Percentiles rank a stretch among this genome's conserved stretches.
Conservation (phyloP, 208 protist genomes). For the Crithidia thermophila region DNA sequence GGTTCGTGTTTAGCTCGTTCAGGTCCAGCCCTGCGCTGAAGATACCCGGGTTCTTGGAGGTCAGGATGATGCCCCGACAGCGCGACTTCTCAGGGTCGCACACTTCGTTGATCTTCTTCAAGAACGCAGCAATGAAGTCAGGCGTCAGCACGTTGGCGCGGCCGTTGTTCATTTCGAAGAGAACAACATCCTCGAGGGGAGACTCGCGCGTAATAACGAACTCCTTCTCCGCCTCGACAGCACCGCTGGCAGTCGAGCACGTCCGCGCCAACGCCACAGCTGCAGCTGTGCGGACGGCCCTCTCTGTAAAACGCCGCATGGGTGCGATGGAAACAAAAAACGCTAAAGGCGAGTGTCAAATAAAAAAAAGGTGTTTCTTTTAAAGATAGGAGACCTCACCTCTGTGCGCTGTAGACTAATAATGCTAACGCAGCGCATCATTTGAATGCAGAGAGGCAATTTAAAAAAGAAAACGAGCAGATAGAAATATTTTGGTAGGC, state of each 20-base stretch:
- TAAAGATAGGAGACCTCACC: too few species aligned
- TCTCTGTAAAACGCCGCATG: neutral
- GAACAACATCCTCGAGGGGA: slow-evolving; percentile 47
- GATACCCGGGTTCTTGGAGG: slow-evolving; percentile 44
- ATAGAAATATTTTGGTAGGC: too few species aligned
- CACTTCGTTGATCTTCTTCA: slow-evolving; percentile 46
- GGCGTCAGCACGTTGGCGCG: slow-evolving; percentile 50
- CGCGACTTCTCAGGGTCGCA: slow-evolving; percentile 57
- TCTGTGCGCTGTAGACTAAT: too few species aligned
- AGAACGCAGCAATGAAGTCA: slow-evolving; percentile 44
- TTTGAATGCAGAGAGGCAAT: too few species aligned
- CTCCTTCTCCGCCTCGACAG: neutral
- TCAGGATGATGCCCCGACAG: slow-evolving; percentile 68
- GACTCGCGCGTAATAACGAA: slow-evolving; percentile 49
- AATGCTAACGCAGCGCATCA: too few species aligned
- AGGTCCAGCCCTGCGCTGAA: slow-evolving; percentile 77
- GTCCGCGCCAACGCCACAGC: neutral
- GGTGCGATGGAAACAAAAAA: neutral
- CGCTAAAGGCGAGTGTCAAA: too few species aligned
- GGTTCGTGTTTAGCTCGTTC: slow-evolving; percentile 34
- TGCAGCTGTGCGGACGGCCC: neutral
- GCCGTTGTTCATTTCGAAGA: slow-evolving; percentile 64
- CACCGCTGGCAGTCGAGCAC: neutral
- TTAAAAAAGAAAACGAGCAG: too few species aligned
- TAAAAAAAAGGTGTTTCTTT: neutral